A percentile compares a stretch with the other conserved stretches of the same genome.
These are phyloP conservation scores for Arxiozyma bovina DNA, from an alignment of 1,139 yeast species.

Conservation along the genomic window DNA sequence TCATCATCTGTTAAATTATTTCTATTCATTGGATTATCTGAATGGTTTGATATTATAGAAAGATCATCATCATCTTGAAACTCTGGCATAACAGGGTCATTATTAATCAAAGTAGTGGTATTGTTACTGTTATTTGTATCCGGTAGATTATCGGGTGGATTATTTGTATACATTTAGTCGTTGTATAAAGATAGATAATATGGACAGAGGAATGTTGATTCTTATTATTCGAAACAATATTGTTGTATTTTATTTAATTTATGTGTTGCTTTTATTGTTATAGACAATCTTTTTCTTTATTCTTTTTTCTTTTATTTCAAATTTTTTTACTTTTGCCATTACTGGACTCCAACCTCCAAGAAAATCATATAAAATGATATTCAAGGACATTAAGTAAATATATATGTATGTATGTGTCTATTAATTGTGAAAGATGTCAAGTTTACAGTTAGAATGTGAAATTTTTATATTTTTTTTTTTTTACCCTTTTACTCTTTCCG, in stretches of 20 bases:
- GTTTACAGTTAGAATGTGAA: neutral
- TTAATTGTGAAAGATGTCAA: neutral
- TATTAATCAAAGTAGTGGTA: neutral
- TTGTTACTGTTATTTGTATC: neutral
- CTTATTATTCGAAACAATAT: no score
- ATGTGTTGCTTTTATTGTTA: neutral
- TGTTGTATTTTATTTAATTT: neutral
- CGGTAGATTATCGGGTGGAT: neutral
- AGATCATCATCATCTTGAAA: conserved; percentile 4
- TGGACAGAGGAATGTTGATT: neutral
- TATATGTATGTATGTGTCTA: no score
- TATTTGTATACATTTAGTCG: neutral
- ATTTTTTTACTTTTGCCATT: no score
- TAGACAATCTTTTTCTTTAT: no score
- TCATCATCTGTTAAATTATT: neutral
- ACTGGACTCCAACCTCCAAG: no score
- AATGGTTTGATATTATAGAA: conserved; percentile 1
- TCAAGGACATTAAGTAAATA: neutral
- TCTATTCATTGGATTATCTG: neutral
- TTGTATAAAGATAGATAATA: neutral
- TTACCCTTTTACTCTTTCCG: no score
- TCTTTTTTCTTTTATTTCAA: neutral
- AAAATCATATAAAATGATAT: no score
- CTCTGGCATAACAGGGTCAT: neutral
- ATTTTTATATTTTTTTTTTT: no score